Conservation (phyloP, 2,329 filamentous ascomycete species). For the Pestalotiopsis sp. region DNA sequence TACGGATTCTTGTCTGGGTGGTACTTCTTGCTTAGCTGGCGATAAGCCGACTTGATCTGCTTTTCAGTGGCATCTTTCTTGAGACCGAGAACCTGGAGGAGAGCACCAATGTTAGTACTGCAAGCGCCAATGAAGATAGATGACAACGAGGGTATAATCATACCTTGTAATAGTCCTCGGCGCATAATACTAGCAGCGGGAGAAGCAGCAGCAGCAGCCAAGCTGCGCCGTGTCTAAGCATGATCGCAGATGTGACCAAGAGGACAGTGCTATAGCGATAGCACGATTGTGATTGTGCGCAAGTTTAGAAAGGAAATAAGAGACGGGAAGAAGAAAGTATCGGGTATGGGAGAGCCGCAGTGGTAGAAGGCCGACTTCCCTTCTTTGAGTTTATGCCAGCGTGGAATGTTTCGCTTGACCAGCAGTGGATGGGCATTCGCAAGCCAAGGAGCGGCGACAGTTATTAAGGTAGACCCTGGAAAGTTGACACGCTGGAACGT, state of each 20-base stretch:
- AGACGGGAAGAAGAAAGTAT: constrained; percentile 3
- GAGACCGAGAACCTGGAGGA: constrained; percentile 73
- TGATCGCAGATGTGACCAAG: constrained; percentile 33
- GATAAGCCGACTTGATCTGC: constrained; percentile 93
- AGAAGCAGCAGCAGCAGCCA: constrained; percentile 58
- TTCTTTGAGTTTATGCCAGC: constrained; percentile 7
- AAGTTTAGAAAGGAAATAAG: not conserved
- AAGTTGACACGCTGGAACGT: constrained; percentile 14
- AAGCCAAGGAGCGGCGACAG: not conserved
- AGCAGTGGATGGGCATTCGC: not conserved
- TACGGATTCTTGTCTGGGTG: constrained; percentile 99
- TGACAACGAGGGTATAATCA: constrained; percentile 32
- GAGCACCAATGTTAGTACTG: constrained; percentile 11
- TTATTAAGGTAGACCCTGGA: constrained; percentile 4
- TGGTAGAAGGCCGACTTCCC: not conserved
- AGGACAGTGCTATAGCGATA: not conserved
- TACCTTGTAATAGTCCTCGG: constrained; percentile 82
- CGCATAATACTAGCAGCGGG: constrained; percentile 56
- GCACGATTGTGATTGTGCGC: not conserved
- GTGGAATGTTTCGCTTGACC: not conserved
- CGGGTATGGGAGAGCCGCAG: not conserved
- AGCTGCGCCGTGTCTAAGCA: constrained; percentile 55
- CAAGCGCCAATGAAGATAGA: not conserved
- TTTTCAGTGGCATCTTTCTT: constrained; percentile 79
- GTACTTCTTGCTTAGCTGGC: constrained; percentile 89